These are phyloP conservation scores for Drosera capensis DNA, from an alignment of 148 eudicot genomes.

Conservation along the genomic window DNA sequence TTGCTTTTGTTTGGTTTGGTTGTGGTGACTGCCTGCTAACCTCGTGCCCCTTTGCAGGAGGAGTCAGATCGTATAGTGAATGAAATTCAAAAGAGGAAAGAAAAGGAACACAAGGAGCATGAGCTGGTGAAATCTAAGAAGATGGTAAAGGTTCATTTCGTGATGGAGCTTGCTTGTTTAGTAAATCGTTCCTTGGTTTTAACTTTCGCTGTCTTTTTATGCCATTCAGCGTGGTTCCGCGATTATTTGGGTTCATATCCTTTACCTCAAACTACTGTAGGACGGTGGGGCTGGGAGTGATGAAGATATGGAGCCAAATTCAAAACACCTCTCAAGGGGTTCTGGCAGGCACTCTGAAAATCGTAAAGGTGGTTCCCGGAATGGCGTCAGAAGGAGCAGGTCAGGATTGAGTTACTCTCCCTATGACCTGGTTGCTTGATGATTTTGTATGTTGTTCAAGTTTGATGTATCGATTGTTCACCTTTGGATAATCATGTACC, in stretches of 20 bases:
- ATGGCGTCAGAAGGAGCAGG: slow-evolving; percentile 63
- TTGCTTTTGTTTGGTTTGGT: neutral
- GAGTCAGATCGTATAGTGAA: slow-evolving; percentile 60
- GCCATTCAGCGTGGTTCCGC: slow-evolving; percentile 97
- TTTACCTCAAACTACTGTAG: slow-evolving; percentile 99
- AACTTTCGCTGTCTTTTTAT: slow-evolving; percentile 58
- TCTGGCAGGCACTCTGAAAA: slow-evolving; percentile 26
- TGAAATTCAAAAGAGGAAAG: slow-evolving; percentile 75
- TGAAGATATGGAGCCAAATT: slow-evolving; percentile 26
- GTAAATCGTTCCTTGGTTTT: slow-evolving; percentile 26
- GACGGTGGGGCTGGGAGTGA: slow-evolving; percentile 38
- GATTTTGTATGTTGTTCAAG: neutral
- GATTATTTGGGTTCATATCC: slow-evolving; percentile 99
- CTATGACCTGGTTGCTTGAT: neutral
- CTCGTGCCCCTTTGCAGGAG: slow-evolving; percentile 25
- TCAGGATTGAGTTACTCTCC: slow-evolving; percentile 11
- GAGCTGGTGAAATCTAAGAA: slow-evolving; percentile 47
- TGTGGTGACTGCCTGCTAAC: neutral
- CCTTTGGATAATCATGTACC: too few species aligned
- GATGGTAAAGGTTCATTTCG: slow-evolving; percentile 56
- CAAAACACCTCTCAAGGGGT: slow-evolving; percentile 23
- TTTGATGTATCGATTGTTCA: neutral
- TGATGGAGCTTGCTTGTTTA: slow-evolving; percentile 26
- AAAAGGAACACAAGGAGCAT: slow-evolving; percentile 43
- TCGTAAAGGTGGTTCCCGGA: slow-evolving; percentile 40